Percentiles rank a stretch among this genome's conserved stretches.
Evolutionary conservation across 345 rosid genomes (phyloP).

Genomic region (Populus ilicifolia): DNA sequence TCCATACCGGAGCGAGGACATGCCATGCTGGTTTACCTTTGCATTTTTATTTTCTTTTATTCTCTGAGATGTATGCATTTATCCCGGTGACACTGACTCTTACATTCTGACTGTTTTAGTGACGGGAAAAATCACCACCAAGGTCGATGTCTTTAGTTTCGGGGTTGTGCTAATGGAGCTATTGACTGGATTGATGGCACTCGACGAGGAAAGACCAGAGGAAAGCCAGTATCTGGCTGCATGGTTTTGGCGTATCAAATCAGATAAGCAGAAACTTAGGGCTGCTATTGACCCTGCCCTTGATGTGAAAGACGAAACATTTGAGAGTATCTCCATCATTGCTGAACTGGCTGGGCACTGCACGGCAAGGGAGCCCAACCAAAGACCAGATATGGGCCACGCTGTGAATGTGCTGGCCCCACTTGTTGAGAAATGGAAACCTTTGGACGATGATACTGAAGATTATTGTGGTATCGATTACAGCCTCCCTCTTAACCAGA

Average conservation of each 20-base stretch:
- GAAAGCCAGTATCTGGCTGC: slow-evolving; percentile 71
- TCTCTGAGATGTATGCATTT: slow-evolving; percentile 1
- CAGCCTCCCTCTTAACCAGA: slow-evolving; percentile 70
- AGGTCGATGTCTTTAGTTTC: slow-evolving; percentile 71
- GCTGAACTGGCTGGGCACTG: slow-evolving; percentile 78
- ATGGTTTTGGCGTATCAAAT: slow-evolving; percentile 65
- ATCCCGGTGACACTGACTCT: not conserved
- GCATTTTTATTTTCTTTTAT: not conserved
- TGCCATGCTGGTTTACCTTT: not conserved
- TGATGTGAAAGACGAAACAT: slow-evolving; percentile 46
- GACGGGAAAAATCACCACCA: slow-evolving; percentile 76
- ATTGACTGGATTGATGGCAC: slow-evolving; percentile 64
- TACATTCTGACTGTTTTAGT: slow-evolving; percentile 31
- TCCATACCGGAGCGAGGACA: not conserved
- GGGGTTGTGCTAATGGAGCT: slow-evolving; percentile 78
- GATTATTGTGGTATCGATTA: slow-evolving; percentile 72
- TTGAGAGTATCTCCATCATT: slow-evolving; percentile 49
- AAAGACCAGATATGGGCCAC: slow-evolving; percentile 77
- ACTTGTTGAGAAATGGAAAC: slow-evolving; percentile 74
- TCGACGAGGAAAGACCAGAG: slow-evolving; percentile 66
- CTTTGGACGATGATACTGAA: slow-evolving; percentile 45
- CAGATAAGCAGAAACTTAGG: slow-evolving; percentile 49
- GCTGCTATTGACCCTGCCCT: slow-evolving; percentile 58
- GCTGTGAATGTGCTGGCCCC: slow-evolving; percentile 63
- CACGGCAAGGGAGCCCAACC: slow-evolving; percentile 65